Percentiles rank a stretch among this genome's conserved stretches.
Evolutionary conservation across 208 protist species (phyloP).

Genomic region (Leishmania lainsoni): DNA sequence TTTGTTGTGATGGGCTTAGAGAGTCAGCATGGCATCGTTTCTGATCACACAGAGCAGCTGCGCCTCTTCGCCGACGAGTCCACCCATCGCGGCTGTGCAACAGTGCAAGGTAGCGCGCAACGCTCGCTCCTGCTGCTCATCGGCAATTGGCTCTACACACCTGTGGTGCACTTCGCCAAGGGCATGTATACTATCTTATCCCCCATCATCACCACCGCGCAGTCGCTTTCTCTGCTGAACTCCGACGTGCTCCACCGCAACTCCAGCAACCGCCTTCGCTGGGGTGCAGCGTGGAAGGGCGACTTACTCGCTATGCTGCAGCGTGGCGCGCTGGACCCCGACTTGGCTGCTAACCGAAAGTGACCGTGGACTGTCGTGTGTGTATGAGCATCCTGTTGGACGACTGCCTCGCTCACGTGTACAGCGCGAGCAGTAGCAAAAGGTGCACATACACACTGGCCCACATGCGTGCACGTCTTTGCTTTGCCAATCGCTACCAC

Average conservation of each 20-base stretch:
- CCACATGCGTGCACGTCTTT: background rate
- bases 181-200: constrained; percentile 81
- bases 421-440: background rate
- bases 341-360: constrained; percentile 18
- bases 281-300: constrained; percentile 40
- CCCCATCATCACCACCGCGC: constrained; percentile 71
- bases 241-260: constrained; percentile 69
- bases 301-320: constrained; percentile 78
- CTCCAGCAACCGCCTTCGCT: constrained; percentile 41
- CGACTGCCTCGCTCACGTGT: background rate
- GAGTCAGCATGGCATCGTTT: constrained; percentile 72
- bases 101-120: constrained; percentile 7
- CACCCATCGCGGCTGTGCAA: constrained; percentile 34
- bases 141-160: constrained; percentile 81
- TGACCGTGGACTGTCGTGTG: background rate
- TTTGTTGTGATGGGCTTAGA: constrained; percentile 80
- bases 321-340: constrained; percentile 61
- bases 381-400: background rate
- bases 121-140: constrained; percentile 58
- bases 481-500: background rate
- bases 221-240: constrained; percentile 86
- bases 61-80: constrained; percentile 82
- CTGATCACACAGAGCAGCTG: constrained; percentile 87
- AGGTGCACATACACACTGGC: background rate
- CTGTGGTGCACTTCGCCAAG: constrained; percentile 85